A percentile compares a stretch with the other conserved stretches of the same genome.
phyloP scores from a whole-genome alignment of 176 grass and related monocot genomes.

The Rhynchospora pubera region DNA sequence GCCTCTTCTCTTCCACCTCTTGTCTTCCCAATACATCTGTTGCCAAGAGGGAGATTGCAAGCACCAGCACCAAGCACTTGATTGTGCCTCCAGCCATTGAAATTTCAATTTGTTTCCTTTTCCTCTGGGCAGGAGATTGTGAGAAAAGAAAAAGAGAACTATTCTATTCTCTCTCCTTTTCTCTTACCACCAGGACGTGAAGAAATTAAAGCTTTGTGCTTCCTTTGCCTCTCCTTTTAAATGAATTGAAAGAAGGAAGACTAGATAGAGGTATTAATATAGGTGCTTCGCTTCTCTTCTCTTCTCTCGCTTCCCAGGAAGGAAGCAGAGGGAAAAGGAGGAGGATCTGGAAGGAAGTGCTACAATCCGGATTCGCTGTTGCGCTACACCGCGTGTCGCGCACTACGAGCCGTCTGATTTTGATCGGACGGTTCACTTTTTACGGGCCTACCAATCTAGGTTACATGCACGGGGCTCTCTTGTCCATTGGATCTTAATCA shows the following conservation, averaged over 20 bases:
- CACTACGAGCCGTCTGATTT: no score
- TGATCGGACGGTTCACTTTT: no score
- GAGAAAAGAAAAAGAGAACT: neutral
- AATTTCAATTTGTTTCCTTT: neutral
- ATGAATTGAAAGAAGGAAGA: neutral
- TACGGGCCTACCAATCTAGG: no score
- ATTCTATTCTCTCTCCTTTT: neutral
- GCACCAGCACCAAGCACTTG: slow-evolving; percentile 1
- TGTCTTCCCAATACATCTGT: slow-evolving; percentile 3
- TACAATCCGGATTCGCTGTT: no score
- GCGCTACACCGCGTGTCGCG: no score
- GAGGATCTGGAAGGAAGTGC: slow-evolving; percentile 4
- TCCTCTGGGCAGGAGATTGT: neutral
- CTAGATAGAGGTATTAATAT: neutral
- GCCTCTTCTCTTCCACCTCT: neutral
- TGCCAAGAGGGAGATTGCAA: neutral
- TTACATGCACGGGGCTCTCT: no score
- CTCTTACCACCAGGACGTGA: neutral
- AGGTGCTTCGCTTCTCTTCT: neutral
- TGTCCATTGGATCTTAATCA: no score
- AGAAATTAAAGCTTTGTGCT: neutral
- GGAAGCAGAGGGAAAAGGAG: neutral
- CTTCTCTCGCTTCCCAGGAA: neutral
- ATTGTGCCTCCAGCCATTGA: slow-evolving; percentile 2
- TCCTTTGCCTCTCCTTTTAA: neutral